Conservation (phyloP, 2,329 filamentous ascomycete species). For the Phaeophleospora eucalypticola region DNA sequence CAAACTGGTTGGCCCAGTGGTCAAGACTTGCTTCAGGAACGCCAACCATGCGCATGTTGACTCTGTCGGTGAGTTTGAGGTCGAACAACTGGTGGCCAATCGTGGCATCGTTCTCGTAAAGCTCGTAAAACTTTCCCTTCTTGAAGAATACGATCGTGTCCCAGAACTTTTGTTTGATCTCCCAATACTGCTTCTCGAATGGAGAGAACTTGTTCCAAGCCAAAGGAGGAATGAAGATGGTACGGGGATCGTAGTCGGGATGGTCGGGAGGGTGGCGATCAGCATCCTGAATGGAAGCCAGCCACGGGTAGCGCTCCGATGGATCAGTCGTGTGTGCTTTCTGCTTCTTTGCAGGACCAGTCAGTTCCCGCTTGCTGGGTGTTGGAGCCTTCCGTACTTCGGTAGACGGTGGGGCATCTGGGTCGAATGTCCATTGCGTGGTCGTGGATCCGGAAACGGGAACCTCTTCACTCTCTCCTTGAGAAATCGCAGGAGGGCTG, state of each 20-base stretch:
- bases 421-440: slow-evolving; percentile 75
- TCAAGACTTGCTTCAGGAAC: slow-evolving; percentile 94
- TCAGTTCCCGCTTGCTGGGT: slow-evolving; percentile 30
- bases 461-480: slow-evolving; percentile 50
- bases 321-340: slow-evolving; percentile 81
- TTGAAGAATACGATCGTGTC: slow-evolving; percentile 99
- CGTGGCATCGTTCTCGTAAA: slow-evolving; percentile 96
- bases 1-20: slow-evolving; percentile 96
- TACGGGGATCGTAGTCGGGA: slow-evolving; percentile 85
- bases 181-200: slow-evolving; percentile 98
- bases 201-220: slow-evolving; percentile 82
- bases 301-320: slow-evolving; percentile 83
- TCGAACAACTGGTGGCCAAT: slow-evolving; percentile 96
- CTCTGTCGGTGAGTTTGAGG: slow-evolving; percentile 92
- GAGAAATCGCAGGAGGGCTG: slow-evolving; percentile 45
- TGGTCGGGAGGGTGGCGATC: slow-evolving; percentile 74
- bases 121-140: slow-evolving; percentile 98
- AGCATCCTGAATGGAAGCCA: slow-evolving; percentile 79
- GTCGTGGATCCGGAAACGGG: slow-evolving; percentile 62
- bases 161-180: slow-evolving; percentile 97
- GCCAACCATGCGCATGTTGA: slow-evolving; percentile 99
- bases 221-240: slow-evolving; percentile 79
- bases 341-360: slow-evolving; percentile 36
- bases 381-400: slow-evolving; percentile 39
- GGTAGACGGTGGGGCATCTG: slow-evolving; percentile 52